A percentile compares a stretch with the other conserved stretches of the same genome.
Evolutionary conservation across 2,329 filamentous ascomycete genomes (phyloP).

Genomic region (Epicoccum sorghinum): DNA sequence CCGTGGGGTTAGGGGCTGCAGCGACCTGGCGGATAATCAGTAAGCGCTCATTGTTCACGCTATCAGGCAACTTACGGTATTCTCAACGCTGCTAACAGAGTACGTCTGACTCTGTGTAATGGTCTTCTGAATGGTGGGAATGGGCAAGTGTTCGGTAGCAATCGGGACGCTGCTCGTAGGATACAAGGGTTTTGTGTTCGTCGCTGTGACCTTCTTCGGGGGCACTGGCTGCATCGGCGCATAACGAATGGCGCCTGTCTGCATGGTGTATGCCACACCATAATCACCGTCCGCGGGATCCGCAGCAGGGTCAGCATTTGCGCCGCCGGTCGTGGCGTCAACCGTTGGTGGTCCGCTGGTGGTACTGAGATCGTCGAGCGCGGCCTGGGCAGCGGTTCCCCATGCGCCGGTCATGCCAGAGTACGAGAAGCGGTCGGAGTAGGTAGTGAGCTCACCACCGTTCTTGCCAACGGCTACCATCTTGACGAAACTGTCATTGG

Average conservation of each 20-base stretch:
- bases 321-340: constrained; percentile 24
- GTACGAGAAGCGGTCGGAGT: constrained; percentile 68
- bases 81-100: constrained; percentile 59
- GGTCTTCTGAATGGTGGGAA: constrained; percentile 56
- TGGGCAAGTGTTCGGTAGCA: constrained; percentile 58
- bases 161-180: constrained; percentile 62
- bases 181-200: constrained; percentile 56
- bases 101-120: constrained; percentile 59
- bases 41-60: background rate
- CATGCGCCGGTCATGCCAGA: constrained; percentile 68
- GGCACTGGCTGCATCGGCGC: constrained; percentile 67
- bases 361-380: constrained; percentile 28
- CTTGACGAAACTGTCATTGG: constrained; percentile 33
- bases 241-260: constrained; percentile 64
- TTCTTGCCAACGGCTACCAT: constrained; percentile 62
- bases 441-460: constrained; percentile 64
- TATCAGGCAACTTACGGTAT: constrained; percentile 58
- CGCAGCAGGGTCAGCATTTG: constrained; percentile 24
- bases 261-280: constrained; percentile 60
- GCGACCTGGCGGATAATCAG: constrained; percentile 54
- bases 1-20: constrained; percentile 57
- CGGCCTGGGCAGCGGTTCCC: constrained; percentile 53
- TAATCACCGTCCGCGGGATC: constrained; percentile 39
- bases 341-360: constrained; percentile 37
- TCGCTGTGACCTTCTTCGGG: constrained; percentile 63